Conservation (phyloP, 1,139 yeast genomes). For the Geotrichum europaeum region DNA sequence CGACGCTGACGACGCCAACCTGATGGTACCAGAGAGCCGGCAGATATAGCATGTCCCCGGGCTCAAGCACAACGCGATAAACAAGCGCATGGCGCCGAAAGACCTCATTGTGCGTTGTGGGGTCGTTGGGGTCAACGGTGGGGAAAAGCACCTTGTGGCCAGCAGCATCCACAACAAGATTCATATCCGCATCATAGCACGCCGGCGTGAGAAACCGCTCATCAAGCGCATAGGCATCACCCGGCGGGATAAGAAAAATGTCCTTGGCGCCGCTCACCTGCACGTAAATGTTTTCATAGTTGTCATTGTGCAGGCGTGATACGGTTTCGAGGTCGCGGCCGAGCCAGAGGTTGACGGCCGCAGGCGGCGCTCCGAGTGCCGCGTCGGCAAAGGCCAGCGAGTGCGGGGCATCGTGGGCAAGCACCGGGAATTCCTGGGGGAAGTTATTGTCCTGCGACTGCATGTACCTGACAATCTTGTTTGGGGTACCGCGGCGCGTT, state of each 20-base stretch:
- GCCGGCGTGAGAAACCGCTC: conserved; percentile 22
- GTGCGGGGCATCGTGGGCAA: conserved; percentile 23
- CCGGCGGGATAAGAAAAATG: conserved; percentile 36
- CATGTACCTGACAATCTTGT: conserved; percentile 31
- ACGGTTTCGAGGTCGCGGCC: conserved; percentile 32
- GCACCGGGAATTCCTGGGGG: conserved; percentile 26
- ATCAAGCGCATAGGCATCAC: conserved; percentile 29
- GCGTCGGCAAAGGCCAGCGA: conserved; percentile 27
- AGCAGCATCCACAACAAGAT: background rate
- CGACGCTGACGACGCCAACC: conserved; percentile 27
- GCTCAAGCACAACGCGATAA: conserved; percentile 30
- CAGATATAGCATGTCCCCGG: conserved; percentile 37
- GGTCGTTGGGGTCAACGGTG: conserved; percentile 31
- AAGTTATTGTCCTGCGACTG: conserved; percentile 38
- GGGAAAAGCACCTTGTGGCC: conserved; percentile 28
- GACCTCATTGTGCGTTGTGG: conserved; percentile 20
- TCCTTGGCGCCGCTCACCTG: conserved; percentile 35
- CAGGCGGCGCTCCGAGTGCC: conserved; percentile 30
- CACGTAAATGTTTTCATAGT: conserved; percentile 37
- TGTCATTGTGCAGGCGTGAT: conserved; percentile 38
- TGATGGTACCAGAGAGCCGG: conserved; percentile 42
- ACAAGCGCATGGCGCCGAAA: conserved; percentile 23
- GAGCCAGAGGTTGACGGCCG: conserved; percentile 39
- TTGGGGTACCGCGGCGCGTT: background rate
- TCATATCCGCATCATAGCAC: conserved; percentile 4